Evolutionary conservation across 768 basidiomycete species (phyloP).

Genomic region (Pholiota microspora): DNA sequence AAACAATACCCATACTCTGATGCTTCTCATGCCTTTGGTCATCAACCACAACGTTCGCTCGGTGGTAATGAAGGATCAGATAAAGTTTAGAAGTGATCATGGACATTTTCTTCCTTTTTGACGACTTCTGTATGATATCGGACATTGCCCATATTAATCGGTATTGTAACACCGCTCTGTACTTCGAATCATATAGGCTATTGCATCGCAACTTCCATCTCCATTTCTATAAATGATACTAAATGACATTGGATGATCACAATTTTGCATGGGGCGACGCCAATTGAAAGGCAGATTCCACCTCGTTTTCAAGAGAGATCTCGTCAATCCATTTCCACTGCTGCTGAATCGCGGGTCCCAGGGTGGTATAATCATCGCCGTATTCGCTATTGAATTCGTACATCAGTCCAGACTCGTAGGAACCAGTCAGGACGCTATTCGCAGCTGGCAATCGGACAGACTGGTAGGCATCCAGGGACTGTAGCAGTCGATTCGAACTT

Average conservation of each 20-base stretch:
- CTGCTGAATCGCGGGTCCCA: slow-evolving; percentile 38
- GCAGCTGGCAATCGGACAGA: slow-evolving; percentile 31
- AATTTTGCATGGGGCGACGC: not conserved
- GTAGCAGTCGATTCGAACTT: slow-evolving; percentile 14
- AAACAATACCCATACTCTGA: slow-evolving; percentile 33
- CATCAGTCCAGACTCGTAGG: slow-evolving; percentile 33
- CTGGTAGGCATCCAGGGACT: slow-evolving; percentile 30
- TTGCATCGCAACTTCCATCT: not conserved
- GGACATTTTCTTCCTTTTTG: not conserved
- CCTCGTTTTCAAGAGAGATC: slow-evolving; percentile 32
- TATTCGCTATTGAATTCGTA: slow-evolving; percentile 36
- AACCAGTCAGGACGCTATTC: slow-evolving; percentile 30
- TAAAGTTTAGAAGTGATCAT: slow-evolving; percentile 9
- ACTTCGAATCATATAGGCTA: not conserved
- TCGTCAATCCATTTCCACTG: slow-evolving; percentile 43
- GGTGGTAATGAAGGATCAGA: slow-evolving; percentile 7
- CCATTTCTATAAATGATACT: not conserved
- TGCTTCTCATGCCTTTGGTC: slow-evolving; percentile 27
- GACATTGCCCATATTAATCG: slow-evolving; percentile 1
- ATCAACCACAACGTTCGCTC: slow-evolving; percentile 9
- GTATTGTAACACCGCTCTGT: not conserved
- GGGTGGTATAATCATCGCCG: slow-evolving; percentile 31
- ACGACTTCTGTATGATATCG: not conserved
- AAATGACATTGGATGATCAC: not conserved
- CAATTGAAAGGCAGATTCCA: slow-evolving; percentile 14